These are phyloP conservation scores for Globisporangium camurandrum DNA, from an alignment of 352 stramenopile species.

Conservation along the genomic window DNA sequence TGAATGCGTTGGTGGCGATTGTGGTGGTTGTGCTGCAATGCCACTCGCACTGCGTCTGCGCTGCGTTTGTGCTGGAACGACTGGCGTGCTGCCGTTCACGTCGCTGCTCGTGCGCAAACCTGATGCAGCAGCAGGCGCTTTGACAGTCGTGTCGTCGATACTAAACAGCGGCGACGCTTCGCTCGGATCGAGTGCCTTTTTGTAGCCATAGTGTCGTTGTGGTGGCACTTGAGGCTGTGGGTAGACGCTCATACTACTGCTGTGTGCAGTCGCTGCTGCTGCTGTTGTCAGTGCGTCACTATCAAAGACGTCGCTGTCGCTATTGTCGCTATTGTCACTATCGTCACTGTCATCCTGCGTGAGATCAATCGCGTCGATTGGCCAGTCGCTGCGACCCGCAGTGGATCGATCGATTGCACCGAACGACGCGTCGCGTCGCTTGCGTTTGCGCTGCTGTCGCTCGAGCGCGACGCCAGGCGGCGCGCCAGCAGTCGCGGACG, in stretches of 20 bases:
- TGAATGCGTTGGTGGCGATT: conserved; percentile 1
- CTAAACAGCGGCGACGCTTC: conserved; percentile 11
- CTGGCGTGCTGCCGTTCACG: conserved; percentile 14
- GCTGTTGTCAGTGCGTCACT: conserved; percentile 1
- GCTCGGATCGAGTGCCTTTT: conserved; percentile 7
- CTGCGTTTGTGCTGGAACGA: not conserved
- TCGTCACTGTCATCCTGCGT: conserved; percentile 14
- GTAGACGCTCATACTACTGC: conserved; percentile 5
- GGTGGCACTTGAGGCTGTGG: conserved; percentile 1
- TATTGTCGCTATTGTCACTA: conserved; percentile 3
- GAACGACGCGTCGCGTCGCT: conserved; percentile 18
- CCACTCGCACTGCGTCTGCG: not conserved
- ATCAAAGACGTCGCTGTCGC: not conserved
- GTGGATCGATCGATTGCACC: conserved; percentile 24
- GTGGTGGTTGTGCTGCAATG: too few relatives aligned
- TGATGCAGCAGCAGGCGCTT: conserved; percentile 10
- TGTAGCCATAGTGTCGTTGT: not conserved
- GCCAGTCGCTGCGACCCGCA: not conserved
- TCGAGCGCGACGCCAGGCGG: conserved; percentile 6
- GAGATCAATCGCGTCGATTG: conserved; percentile 14
- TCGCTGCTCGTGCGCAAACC: conserved; percentile 12
- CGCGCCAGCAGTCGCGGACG: not conserved
- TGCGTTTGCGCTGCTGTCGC: conserved; percentile 29
- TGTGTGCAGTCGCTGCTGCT: not conserved
- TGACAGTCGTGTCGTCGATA: conserved; percentile 10